Percentiles rank a stretch among this genome's conserved stretches.
Conservation (phyloP, 192 early-diverging fungal species). For the Spizellomyces sp. region DNA sequence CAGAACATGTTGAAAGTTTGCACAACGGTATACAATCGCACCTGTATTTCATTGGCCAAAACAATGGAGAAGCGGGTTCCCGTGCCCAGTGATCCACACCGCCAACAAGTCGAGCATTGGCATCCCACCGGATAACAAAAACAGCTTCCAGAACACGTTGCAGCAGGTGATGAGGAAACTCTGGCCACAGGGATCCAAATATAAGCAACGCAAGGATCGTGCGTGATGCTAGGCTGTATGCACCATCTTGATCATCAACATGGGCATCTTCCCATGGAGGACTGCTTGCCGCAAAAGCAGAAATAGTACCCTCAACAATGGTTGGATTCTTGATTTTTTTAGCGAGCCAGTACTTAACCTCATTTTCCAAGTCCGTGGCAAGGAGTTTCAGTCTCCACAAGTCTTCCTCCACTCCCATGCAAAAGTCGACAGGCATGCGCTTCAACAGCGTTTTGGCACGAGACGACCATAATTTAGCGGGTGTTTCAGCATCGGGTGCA, state of each 20-base stretch:
- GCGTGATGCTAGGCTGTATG: constrained; percentile 8
- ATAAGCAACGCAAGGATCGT: constrained; percentile 10
- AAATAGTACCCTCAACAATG: constrained; percentile 11
- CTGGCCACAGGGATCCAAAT: constrained; percentile 6
- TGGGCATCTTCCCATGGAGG: background rate
- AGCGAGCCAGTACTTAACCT: background rate
- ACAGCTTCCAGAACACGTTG: constrained; percentile 13
- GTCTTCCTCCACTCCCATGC: constrained; percentile 42
- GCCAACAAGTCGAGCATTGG: background rate
- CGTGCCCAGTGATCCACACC: constrained; percentile 26
- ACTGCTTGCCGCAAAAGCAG: background rate
- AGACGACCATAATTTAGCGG: constrained; percentile 17
- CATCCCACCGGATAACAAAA: constrained; percentile 21
- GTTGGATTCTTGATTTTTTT: constrained; percentile 10
- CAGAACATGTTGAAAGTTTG: too few relatives aligned
- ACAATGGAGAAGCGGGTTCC: background rate
- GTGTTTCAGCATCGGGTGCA: background rate
- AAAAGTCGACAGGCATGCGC: constrained; percentile 32
- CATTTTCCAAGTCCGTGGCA: constrained; percentile 24
- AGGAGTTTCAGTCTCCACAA: constrained; percentile 19
- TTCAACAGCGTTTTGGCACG: constrained; percentile 22
- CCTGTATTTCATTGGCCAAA: constrained; percentile 6
- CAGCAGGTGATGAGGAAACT: background rate
- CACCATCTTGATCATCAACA: background rate
- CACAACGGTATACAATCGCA: background rate